Evolutionary conservation across 371 early-diverging fungal species (phyloP).

Genomic region (Apophysomyces elegans): DNA sequence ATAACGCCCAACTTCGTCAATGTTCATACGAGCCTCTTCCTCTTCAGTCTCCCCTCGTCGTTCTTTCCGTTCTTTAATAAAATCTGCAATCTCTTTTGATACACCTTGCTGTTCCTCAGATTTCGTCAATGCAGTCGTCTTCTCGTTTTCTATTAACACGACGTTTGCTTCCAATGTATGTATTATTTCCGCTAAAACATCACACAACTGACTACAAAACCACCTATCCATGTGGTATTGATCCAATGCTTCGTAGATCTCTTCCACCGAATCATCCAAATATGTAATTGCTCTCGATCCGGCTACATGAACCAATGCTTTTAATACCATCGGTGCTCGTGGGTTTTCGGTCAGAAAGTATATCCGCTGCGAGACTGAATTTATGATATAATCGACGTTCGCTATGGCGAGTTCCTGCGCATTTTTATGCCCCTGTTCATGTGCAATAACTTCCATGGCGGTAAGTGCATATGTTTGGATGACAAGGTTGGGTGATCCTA

Average conservation of each 20-base stretch:
- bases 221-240: constrained; percentile 37
- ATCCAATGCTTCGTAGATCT: constrained; percentile 66
- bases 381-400: constrained; percentile 71
- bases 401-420: constrained; percentile 46
- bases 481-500: constrained; percentile 47
- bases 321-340: constrained; percentile 58
- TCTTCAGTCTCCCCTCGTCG: constrained; percentile 1
- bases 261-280: constrained; percentile 62
- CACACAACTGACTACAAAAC: constrained; percentile 44
- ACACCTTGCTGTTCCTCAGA: not conserved
- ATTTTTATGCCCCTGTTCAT: constrained; percentile 29
- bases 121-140: not conserved
- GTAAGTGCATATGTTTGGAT: constrained; percentile 46
- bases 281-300: constrained; percentile 50
- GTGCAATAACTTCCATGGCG: constrained; percentile 43
- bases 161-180: constrained; percentile 17
- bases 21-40: constrained; percentile 22
- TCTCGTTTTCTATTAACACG: not conserved
- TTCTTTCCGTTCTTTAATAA: constrained; percentile 17
- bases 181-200: constrained; percentile 49
- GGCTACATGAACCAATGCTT: constrained; percentile 57
- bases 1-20: constrained; percentile 52
- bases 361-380: constrained; percentile 57
- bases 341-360: constrained; percentile 45
- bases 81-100: constrained; percentile 33